phyloP scores from a whole-genome alignment of 148 eudicot genomes.

The Suaeda aralocaspica region DNA sequence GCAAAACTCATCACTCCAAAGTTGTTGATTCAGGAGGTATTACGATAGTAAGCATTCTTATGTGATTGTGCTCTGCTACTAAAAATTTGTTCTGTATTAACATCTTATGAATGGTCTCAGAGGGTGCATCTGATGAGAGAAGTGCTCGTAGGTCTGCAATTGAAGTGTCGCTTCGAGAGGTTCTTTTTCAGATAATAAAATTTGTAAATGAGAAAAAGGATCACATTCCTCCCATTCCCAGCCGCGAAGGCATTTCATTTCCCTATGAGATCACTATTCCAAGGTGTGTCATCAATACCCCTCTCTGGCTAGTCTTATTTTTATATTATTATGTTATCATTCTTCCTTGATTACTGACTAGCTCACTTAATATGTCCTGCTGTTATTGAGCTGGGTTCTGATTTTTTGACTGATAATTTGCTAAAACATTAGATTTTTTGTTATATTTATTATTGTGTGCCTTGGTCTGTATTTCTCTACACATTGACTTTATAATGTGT shows the following conservation, averaged over 20 bases:
- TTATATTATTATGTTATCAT: neutral
- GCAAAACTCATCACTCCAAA: constrained; percentile 79
- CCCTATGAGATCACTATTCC: constrained; percentile 93
- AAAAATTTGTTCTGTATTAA: neutral
- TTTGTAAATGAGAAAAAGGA: constrained; percentile 95
- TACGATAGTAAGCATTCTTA: neutral
- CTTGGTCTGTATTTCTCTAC: no score
- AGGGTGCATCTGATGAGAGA: constrained; percentile 62
- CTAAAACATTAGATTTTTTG: no score
- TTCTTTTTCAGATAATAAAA: constrained; percentile 87
- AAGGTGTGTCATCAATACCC: constrained; percentile 43
- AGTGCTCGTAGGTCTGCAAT: constrained; percentile 63
- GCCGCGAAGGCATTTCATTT: constrained; percentile 76
- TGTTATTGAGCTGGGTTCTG: no score
- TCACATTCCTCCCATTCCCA: constrained; percentile 84
- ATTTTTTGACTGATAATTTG: no score
- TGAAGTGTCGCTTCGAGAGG: constrained; percentile 82
- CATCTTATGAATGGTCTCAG: constrained; percentile 28
- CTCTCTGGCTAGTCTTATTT: neutral
- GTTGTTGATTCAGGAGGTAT: constrained; percentile 77
- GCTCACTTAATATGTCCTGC: neutral
- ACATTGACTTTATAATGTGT: no score
- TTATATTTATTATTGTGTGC: no score
- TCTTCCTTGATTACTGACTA: constrained; percentile 3
- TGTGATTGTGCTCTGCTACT: neutral